Percentiles rank a stretch among this genome's conserved stretches.
phyloP scores from a whole-genome alignment of 371 early-diverging fungal species.

The Saksenaea vasiformis region DNA sequence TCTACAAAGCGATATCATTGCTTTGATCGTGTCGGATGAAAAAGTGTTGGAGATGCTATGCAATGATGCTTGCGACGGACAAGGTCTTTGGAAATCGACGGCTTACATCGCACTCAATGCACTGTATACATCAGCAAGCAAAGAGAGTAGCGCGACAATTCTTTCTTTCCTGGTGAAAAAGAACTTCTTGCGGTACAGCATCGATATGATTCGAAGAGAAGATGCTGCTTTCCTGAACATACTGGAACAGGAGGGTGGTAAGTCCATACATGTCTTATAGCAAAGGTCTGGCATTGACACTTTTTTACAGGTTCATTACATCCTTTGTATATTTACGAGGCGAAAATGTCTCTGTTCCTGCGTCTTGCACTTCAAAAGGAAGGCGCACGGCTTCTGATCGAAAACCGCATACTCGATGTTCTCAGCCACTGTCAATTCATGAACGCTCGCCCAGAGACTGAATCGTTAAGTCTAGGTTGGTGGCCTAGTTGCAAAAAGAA shows the following conservation, averaged over 20 bases:
- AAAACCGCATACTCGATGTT: constrained; percentile 76
- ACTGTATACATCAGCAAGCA: constrained; percentile 58
- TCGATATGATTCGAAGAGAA: constrained; percentile 67
- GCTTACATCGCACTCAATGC: constrained; percentile 80
- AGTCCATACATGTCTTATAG: not conserved
- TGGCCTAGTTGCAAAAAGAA: not conserved
- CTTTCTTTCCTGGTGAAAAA: constrained; percentile 65
- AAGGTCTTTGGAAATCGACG: constrained; percentile 82
- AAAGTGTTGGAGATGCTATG: constrained; percentile 71
- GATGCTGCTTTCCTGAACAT: constrained; percentile 65
- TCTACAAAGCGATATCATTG: constrained; percentile 30
- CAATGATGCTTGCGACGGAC: constrained; percentile 82
- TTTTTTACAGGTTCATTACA: constrained; percentile 48
- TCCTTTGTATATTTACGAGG: constrained; percentile 74
- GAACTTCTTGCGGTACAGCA: constrained; percentile 69
- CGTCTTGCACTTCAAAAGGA: constrained; percentile 72
- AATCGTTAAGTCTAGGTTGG: not conserved
- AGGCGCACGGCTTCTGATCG: constrained; percentile 78
- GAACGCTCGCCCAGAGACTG: constrained; percentile 15
- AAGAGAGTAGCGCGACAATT: constrained; percentile 54
- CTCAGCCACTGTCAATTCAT: constrained; percentile 74
- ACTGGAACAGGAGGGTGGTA: constrained; percentile 57
- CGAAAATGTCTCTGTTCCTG: constrained; percentile 82
- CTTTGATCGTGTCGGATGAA: constrained; percentile 51
- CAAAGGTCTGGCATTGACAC: constrained; percentile 1